Conservation (phyloP, 495 filamentous ascomycete species). For the Daldinia vernicosa region DNA sequence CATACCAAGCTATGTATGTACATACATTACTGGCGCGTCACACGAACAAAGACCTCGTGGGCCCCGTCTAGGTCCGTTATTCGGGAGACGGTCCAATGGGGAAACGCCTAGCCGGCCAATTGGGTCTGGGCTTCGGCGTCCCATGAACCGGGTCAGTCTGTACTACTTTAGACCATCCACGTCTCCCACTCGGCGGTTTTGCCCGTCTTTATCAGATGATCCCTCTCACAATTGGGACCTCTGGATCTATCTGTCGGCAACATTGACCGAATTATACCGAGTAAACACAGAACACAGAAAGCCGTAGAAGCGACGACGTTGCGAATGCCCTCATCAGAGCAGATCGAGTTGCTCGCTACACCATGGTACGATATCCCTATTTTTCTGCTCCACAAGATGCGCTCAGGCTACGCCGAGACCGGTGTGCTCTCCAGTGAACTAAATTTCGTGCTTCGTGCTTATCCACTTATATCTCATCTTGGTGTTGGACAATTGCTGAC, state of each 20-base stretch:
- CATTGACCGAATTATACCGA: conserved; percentile 25
- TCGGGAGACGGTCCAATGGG: conserved; percentile 16
- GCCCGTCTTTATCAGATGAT: conserved; percentile 37
- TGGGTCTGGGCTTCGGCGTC: conserved; percentile 14
- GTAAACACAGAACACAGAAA: conserved; percentile 4
- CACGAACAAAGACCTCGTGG: conserved; percentile 26
- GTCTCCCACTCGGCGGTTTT: conserved; percentile 43
- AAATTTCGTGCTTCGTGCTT: not conserved
- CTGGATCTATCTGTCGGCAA: conserved; percentile 1
- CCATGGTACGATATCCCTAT: conserved; percentile 39
- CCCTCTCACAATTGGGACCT: conserved; percentile 5
- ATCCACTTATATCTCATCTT: not conserved
- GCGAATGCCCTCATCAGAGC: conserved; percentile 48
- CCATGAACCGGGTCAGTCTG: conserved; percentile 22
- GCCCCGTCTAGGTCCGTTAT: conserved; percentile 19
- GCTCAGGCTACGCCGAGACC: not conserved
- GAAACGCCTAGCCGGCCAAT: conserved; percentile 21
- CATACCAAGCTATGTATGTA: too few relatives aligned
- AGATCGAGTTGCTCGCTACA: conserved; percentile 42
- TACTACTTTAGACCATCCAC: conserved; percentile 24
- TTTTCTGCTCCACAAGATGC: not conserved
- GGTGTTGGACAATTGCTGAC: conserved; percentile 28
- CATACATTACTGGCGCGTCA: not conserved
- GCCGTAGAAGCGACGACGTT: conserved; percentile 19
- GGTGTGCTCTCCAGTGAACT: not conserved